Conservation (phyloP, 1,284 basidiomycete species). For the Puccinia polysora region DNA sequence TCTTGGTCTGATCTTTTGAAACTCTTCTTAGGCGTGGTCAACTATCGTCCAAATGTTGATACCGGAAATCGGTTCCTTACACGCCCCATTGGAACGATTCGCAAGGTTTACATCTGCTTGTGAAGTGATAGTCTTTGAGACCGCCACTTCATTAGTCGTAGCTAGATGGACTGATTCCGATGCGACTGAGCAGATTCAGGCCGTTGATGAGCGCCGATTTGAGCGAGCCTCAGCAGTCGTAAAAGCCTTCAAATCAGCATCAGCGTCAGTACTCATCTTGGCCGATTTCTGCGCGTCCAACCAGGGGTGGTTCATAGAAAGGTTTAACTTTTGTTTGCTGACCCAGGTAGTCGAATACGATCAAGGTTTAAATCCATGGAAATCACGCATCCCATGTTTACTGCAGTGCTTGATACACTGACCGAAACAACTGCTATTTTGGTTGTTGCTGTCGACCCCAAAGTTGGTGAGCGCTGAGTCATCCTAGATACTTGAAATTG, state of each 20-base stretch:
- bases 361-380: slow-evolving; percentile 51
- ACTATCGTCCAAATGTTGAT: slow-evolving; percentile 93
- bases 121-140: slow-evolving; percentile 93
- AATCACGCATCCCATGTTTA: slow-evolving; percentile 58
- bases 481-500: background rate
- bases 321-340: background rate
- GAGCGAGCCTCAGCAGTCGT: slow-evolving; percentile 93
- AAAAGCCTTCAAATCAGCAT: slow-evolving; percentile 88
- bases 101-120: slow-evolving; percentile 78
- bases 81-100: slow-evolving; percentile 76
- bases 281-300: background rate
- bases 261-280: slow-evolving; percentile 61
- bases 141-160: slow-evolving; percentile 94
- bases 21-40: slow-evolving; percentile 77
- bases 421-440: slow-evolving; percentile 92
- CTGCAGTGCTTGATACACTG: slow-evolving; percentile 87
- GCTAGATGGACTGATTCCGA: slow-evolving; percentile 55
- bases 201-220: slow-evolving; percentile 74
- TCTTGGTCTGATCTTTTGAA: background rate
- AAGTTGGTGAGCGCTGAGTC: slow-evolving; percentile 63
- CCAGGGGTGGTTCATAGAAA: background rate
- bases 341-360: slow-evolving; percentile 46
- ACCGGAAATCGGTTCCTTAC: slow-evolving; percentile 83
- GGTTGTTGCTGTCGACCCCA: slow-evolving; percentile 77
- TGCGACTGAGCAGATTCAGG: slow-evolving; percentile 54